Conservation (phyloP, 2,329 filamentous ascomycete genomes). For the Fusarium torulosum region DNA sequence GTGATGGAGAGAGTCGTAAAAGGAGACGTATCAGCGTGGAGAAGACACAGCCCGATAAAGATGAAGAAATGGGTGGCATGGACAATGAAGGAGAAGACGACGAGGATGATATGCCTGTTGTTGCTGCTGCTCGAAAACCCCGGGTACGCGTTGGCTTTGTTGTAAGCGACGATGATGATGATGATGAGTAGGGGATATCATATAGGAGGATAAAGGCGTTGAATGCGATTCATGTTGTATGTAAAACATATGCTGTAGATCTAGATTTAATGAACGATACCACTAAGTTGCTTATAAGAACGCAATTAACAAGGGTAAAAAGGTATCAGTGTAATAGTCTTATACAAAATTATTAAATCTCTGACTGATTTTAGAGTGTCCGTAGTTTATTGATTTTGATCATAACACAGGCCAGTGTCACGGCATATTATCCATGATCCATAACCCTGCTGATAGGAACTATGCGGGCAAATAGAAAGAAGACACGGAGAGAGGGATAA, state of each 20-base stretch:
- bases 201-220: conserved; percentile 29
- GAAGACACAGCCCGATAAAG: conserved; percentile 27
- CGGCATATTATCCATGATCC: not conserved
- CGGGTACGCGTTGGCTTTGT: conserved; percentile 67
- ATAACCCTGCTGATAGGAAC: conserved; percentile 11
- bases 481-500: not conserved
- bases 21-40: conserved; percentile 52
- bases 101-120: conserved; percentile 48
- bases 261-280: conserved; percentile 27
- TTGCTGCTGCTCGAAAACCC: conserved; percentile 54
- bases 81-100: conserved; percentile 51
- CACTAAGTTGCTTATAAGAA: not conserved
- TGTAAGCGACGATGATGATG: conserved; percentile 71
- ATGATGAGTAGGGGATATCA: conserved; percentile 42
- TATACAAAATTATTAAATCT: too few relatives aligned
- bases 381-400: too few relatives aligned
- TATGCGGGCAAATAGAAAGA: conserved; percentile 24
- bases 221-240: conserved; percentile 1
- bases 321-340: too few relatives aligned
- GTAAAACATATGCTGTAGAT: not conserved
- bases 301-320: too few relatives aligned
- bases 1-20: conserved; percentile 55
- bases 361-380: too few relatives aligned
- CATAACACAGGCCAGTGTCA: too few relatives aligned
- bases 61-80: conserved; percentile 35